Evolutionary conservation across 805 yeast genomes (phyloP).

Genomic region (Teunomyces pallodes): DNA sequence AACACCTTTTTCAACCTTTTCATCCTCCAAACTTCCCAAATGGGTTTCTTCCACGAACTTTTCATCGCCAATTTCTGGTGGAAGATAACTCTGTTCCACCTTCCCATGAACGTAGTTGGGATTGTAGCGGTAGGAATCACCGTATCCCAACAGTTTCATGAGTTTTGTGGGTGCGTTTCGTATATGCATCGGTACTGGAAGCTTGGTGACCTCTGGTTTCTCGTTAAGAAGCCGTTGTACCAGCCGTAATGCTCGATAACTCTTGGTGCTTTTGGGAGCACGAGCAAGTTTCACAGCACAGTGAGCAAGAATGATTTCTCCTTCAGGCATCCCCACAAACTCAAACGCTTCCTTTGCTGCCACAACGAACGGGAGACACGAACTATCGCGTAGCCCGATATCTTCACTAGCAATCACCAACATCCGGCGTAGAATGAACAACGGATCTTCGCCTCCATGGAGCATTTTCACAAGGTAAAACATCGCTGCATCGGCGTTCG

Average conservation of each 20-base stretch:
- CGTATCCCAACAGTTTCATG: conserved; percentile 87
- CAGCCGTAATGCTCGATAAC: conserved; percentile 74
- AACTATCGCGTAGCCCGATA: conserved; percentile 79
- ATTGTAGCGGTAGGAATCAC: conserved; percentile 82
- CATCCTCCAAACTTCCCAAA: conserved; percentile 43
- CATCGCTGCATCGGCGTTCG: conserved; percentile 84
- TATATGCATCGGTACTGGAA: conserved; percentile 75
- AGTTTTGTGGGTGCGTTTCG: conserved; percentile 92
- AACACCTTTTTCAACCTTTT: conserved; percentile 9
- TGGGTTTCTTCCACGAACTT: conserved; percentile 56
- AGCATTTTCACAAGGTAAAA: conserved; percentile 87
- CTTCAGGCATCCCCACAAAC: conserved; percentile 93
- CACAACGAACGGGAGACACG: conserved; percentile 81
- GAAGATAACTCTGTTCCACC: conserved; percentile 75
- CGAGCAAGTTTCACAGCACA: conserved; percentile 87
- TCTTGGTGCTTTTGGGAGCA: conserved; percentile 82
- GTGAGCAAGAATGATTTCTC: conserved; percentile 84
- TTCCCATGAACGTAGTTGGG: conserved; percentile 74
- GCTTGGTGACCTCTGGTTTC: conserved; percentile 57
- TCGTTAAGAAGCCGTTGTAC: conserved; percentile 58
- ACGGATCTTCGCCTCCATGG: conserved; percentile 90
- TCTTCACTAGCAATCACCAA: conserved; percentile 95
- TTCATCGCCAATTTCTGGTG: conserved; percentile 47
- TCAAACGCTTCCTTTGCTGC: conserved; percentile 85
- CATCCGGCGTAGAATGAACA: conserved; percentile 87